Conservation (phyloP, 2,329 filamentous ascomycete genomes). For the Neonectria ditissima region DNA sequence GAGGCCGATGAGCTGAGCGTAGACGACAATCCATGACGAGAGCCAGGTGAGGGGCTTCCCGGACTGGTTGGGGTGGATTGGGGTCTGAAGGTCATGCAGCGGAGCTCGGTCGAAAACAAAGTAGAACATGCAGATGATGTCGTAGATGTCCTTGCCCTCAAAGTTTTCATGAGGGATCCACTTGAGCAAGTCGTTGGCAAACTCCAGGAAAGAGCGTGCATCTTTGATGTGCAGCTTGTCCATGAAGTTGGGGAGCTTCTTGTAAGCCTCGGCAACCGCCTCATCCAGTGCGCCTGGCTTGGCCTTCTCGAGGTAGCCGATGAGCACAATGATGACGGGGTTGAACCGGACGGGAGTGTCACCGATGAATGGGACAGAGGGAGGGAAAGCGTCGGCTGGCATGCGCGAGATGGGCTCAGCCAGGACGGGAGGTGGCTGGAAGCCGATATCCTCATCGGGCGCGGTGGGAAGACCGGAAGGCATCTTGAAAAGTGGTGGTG, state of each 20-base stretch:
- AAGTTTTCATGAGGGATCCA: slow-evolving; percentile 53
- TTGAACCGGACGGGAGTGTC: slow-evolving; percentile 31
- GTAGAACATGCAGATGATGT: slow-evolving; percentile 54
- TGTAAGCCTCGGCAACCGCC: slow-evolving; percentile 29
- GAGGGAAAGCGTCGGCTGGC: background rate
- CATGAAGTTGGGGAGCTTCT: slow-evolving; percentile 40
- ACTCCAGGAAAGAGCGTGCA: slow-evolving; percentile 37
- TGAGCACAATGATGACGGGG: slow-evolving; percentile 39
- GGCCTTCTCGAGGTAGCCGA: slow-evolving; percentile 30
- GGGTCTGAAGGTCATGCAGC: slow-evolving; percentile 36
- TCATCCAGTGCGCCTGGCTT: slow-evolving; percentile 24
- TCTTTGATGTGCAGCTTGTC: slow-evolving; percentile 37
- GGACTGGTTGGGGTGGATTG: slow-evolving; percentile 46
- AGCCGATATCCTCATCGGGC: slow-evolving; percentile 36
- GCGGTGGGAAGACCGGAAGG: slow-evolving; percentile 41
- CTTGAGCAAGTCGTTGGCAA: slow-evolving; percentile 47
- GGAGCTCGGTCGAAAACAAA: slow-evolving; percentile 53
- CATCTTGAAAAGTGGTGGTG: slow-evolving; percentile 16
- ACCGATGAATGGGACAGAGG: slow-evolving; percentile 16
- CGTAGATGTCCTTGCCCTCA: slow-evolving; percentile 52
- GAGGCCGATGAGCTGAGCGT: slow-evolving; percentile 50
- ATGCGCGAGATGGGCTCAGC: slow-evolving; percentile 10
- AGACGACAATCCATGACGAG: slow-evolving; percentile 54
- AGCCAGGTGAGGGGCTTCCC: slow-evolving; percentile 48
- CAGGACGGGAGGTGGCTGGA: slow-evolving; percentile 34